phyloP scores from a whole-genome alignment of 2,329 filamentous ascomycete species.

The Epichloe bromicola region DNA sequence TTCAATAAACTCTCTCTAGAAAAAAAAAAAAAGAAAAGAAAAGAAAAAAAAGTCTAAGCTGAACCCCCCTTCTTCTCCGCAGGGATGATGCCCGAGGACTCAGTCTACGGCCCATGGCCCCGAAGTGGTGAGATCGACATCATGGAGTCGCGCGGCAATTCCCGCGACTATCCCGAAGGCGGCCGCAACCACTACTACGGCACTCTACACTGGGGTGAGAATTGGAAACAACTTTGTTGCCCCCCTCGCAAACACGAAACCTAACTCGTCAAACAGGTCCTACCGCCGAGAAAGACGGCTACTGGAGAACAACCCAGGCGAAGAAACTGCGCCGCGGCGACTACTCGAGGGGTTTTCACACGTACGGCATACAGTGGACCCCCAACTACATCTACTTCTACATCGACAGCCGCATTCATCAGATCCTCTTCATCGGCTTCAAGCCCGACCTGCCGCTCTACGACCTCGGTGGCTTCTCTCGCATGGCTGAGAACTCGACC shows the following conservation, averaged over 20 bases:
- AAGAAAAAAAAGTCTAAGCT: too few relatives aligned
- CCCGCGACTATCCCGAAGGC: slow-evolving; percentile 24
- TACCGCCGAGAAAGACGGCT: slow-evolving; percentile 16
- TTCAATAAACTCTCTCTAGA: too few relatives aligned
- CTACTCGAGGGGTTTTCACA: slow-evolving; percentile 32
- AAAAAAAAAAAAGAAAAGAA: too few relatives aligned
- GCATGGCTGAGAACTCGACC: slow-evolving; percentile 27
- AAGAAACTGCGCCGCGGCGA: slow-evolving; percentile 23
- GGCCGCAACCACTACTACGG: slow-evolving; percentile 30
- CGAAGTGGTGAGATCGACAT: slow-evolving; percentile 41
- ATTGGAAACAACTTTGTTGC: neutral
- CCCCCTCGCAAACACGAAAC: too few relatives aligned
- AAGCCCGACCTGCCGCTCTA: slow-evolving; percentile 22
- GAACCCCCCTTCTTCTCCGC: neutral
- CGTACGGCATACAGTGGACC: slow-evolving; percentile 40
- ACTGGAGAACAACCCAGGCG: slow-evolving; percentile 21
- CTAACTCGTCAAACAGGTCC: too few relatives aligned
- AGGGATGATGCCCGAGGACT: slow-evolving; percentile 37
- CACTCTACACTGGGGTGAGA: slow-evolving; percentile 34
- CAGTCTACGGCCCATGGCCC: slow-evolving; percentile 37
- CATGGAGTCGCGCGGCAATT: slow-evolving; percentile 30
- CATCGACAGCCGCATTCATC: slow-evolving; percentile 29
- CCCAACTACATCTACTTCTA: slow-evolving; percentile 40
- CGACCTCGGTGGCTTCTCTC: slow-evolving; percentile 28
- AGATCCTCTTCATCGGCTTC: slow-evolving; percentile 26